Conservation (phyloP, 257 asterid genomes). For the Anisodus tanguticus region DNA sequence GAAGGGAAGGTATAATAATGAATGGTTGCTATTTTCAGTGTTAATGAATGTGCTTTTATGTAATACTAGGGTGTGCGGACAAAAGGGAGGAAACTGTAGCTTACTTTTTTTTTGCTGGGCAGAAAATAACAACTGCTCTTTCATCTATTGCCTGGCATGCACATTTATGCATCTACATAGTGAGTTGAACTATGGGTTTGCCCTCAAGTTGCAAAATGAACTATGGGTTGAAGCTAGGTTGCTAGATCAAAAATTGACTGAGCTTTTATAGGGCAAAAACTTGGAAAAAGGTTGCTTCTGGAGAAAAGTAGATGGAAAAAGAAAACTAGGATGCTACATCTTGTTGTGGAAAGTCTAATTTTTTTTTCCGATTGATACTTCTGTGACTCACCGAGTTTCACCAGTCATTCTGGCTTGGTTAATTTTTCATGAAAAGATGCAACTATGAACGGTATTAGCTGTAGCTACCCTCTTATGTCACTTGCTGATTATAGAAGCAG, state of each 20-base stretch:
- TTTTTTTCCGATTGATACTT: neutral
- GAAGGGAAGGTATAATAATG: conserved; percentile 64
- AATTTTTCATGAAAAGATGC: conserved; percentile 1
- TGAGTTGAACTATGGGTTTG: conserved; percentile 23
- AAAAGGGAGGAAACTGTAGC: neutral
- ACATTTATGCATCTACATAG: conserved; percentile 9
- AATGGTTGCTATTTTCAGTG: neutral
- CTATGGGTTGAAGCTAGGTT: conserved; percentile 8
- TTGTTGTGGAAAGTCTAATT: conserved; percentile 9
- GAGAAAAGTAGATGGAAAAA: neutral
- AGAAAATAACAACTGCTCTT: conserved; percentile 19
- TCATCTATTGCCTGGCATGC: neutral
- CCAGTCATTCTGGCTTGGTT: neutral
- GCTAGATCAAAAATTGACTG: neutral
- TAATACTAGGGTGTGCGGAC: neutral
- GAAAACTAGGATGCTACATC: neutral
- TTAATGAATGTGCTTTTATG: conserved; percentile 4
- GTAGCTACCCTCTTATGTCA: neutral
- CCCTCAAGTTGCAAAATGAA: conserved; percentile 17
- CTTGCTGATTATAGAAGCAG: neutral
- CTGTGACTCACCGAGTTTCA: neutral
- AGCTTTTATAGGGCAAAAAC: conserved; percentile 13
- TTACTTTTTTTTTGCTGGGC: neutral
- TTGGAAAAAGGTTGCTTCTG: conserved; percentile 3
- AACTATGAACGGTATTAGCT: neutral